Base-by-base conservation (phyloP, 2,329 filamentous ascomycete species). In the Shiraia bambusicola region DNA sequence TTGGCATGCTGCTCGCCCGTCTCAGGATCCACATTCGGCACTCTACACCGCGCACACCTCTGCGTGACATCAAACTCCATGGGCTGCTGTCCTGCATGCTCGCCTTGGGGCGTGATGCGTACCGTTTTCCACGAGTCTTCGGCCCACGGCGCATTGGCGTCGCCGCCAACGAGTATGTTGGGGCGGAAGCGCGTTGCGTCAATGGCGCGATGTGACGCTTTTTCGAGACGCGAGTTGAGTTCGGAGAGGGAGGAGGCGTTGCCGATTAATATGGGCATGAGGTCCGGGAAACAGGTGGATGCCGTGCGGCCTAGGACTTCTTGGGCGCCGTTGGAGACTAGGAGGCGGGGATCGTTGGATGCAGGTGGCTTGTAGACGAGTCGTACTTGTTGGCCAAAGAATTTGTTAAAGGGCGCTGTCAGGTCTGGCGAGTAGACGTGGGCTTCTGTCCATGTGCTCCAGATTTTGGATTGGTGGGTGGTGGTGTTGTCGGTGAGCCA, bases 121-220 rank as follows among this genome's bases (percentile, higher is more conserved):
- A 84, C 66, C 3, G 74, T 72, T 65, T 83, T 84, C 82, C 82
- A 85, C 12, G 72, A 71, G 59, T 85, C 82, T 58, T 85, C 82
- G 27, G 73, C 72, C 82, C 82, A 85, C 0, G 82, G 74, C 38
- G 69, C 66, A 28, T 69, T 66, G 0, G 46, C 28, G 10, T 57
- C 39, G 1, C 81, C 81, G 11, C 69, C 67, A 30, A 85, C 73
- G 15, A 85, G 72, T 40, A 85, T 80, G 59, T 85, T 85, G 1
- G 82, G 80, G 13, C 82, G 69, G 60, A 85, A 85, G 2, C 81
- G 75, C 2, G 49, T 37, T 1, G 65, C 56, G 58, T 84, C 81
- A 42, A 84, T 77, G 0, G 72, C 74, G n/a, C 71, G 66, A 4
- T 74, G 69, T 10, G 54, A 52, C 0, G 44, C 49, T 17, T n/a